Base-by-base conservation (phyloP, 345 rosid genomes). In the Populus davidiana region DNA sequence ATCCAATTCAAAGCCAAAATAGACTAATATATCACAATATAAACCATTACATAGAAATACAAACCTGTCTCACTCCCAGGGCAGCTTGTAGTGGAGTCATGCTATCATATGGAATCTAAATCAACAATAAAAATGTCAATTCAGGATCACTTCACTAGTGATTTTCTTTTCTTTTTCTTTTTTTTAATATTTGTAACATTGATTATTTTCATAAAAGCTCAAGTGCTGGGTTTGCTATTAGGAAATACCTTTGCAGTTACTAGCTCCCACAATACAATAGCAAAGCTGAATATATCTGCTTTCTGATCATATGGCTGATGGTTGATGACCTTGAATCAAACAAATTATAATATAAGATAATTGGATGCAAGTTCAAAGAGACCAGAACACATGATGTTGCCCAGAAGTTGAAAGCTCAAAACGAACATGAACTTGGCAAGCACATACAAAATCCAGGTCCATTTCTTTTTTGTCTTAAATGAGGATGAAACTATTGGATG, bases 21-120 rank as follows among this genome's bases (percentile, higher is more conserved):
- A 44, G 21, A 49, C 33, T 65, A 33, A 35, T 47, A 25, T 25
- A 6, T 63, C 21, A 43, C 14, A 31, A 39, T 8, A 59, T 12
- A 14, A 31, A 38, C 11, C 17, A 29, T 43, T 52, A 41, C 6
- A 21, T 62, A 50, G 63, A 67, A 16, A 38, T 47, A 35, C 80
- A 65, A 29, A 89, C 97, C 94, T 88, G 90, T 85, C 92, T 84
- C 62, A 92, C 97, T 82, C 92, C 97, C 79, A 92, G 70, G 25
- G 97, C 97, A 75, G 92, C 97, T 79, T 92, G 97, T 62, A 92
- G 75, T 21, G 97, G 97, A 67, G 91, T 89, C 94, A 88, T 81
- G 78, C 77, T 77, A 63, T 85, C 87, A 79, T 92, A 92, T 25
- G 94, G 94, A 70, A 92, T 86, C 97, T 92, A 80, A 67, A 77